Evolutionary conservation across 345 rosid genomes (phyloP).

Genomic region (Gossypioides kirkii): DNA sequence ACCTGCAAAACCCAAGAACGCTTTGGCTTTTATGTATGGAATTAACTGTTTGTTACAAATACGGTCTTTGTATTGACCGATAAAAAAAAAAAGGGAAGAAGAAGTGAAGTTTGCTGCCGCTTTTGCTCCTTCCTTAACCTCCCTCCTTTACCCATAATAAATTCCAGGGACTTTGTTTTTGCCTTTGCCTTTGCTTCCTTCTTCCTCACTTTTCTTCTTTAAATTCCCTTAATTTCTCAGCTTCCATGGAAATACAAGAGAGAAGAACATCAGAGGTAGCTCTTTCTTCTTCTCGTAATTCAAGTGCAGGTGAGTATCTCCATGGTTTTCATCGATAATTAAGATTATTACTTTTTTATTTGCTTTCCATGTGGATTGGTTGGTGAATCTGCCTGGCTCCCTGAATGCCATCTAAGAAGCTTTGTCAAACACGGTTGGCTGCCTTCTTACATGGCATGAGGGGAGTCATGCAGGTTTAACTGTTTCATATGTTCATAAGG

Average conservation of each 20-base stretch:
- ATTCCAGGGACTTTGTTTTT: conserved; percentile 16
- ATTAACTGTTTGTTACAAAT: conserved; percentile 8
- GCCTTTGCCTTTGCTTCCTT: conserved; percentile 2
- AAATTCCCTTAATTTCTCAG: not conserved
- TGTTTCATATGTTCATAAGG: not conserved
- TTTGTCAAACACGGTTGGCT: conserved; percentile 30
- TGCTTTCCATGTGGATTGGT: not conserved
- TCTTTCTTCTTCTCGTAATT: not conserved
- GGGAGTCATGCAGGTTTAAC: conserved; percentile 50
- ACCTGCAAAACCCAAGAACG: conserved; percentile 34
- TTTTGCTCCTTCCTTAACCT: conserved; percentile 12
- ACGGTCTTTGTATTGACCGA: not conserved
- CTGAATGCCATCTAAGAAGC: conserved; percentile 59
- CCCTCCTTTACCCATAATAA: not conserved
- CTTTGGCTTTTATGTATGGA: conserved; percentile 31
- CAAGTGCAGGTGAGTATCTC: not conserved
- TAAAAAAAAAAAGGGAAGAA: not conserved
- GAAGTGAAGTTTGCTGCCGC: conserved; percentile 14
- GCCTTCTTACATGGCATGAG: conserved; percentile 44
- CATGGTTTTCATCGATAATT: too few species aligned
- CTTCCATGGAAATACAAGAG: not conserved
- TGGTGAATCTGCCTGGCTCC: conserved; percentile 53
- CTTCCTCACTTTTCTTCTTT: not conserved
- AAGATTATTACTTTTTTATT: too few species aligned
- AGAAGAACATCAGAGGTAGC: not conserved